Percentiles rank a stretch among this genome's conserved stretches.
Evolutionary conservation across 2,329 filamentous ascomycete genomes (phyloP).

Genomic region (Colletotrichum sp.): DNA sequence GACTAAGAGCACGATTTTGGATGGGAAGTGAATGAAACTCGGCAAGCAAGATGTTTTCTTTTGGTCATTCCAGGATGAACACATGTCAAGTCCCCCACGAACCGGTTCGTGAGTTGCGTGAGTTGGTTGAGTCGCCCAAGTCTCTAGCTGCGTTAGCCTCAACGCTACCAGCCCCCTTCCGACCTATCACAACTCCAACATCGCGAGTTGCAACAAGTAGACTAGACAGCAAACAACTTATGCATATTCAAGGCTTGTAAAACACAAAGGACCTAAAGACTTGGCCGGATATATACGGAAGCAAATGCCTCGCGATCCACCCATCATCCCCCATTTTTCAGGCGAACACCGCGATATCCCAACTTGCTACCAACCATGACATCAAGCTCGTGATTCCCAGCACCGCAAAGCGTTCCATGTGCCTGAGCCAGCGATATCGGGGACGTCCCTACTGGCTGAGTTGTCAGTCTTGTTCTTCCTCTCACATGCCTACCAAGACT

Average conservation of each 20-base stretch:
- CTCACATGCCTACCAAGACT: not conserved
- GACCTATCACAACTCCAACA: not conserved
- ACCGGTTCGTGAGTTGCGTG: not conserved
- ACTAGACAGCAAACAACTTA: not conserved
- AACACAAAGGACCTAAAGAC: not conserved
- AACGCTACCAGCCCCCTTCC: not conserved
- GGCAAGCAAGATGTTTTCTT: too few species aligned
- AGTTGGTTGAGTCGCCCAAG: not conserved
- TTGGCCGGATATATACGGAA: not conserved
- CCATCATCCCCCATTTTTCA: not conserved
- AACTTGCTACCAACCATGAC: not conserved
- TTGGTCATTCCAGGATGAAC: not conserved
- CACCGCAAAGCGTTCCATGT: too few species aligned
- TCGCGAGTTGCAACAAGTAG: not conserved
- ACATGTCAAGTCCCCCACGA: not conserved
- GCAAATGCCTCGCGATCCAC: not conserved
- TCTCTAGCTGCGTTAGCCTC: constrained; percentile 2
- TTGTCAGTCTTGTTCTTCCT: not conserved
- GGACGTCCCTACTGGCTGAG: not conserved
- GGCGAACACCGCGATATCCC: not conserved
- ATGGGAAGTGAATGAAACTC: not conserved
- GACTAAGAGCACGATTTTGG: not conserved
- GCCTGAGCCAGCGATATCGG: not conserved
- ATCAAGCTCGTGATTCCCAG: not conserved
- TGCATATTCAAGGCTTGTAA: not conserved